phyloP scores from a whole-genome alignment of 108 stramenopile species.

The Cyclostephanos tholiformis region DNA sequence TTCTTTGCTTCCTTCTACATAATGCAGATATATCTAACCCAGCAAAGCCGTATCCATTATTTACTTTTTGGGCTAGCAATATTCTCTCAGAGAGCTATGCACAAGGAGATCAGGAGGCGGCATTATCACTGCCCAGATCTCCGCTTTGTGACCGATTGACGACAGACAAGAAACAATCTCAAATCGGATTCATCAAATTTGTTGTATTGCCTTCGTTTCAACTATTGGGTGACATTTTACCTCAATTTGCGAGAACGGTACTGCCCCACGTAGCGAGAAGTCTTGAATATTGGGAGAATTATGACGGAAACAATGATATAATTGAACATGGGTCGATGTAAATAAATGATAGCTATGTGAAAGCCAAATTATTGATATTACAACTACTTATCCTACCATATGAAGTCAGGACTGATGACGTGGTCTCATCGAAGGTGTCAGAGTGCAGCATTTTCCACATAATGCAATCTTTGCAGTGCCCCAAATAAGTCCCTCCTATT shows the following conservation, averaged over 20 bases:
- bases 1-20: conserved; percentile 64
- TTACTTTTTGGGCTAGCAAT: conserved; percentile 64
- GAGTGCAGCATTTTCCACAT: too few relatives aligned
- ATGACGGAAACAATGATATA: neutral
- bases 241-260: conserved; percentile 22
- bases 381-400: neutral
- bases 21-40: conserved; percentile 80
- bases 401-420: too few relatives aligned
- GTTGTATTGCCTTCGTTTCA: conserved; percentile 73
- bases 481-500: neutral
- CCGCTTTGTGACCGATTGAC: conserved; percentile 71
- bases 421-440: too few relatives aligned
- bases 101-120: conserved; percentile 75
- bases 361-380: neutral
- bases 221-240: conserved; percentile 48
- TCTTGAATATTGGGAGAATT: conserved; percentile 48
- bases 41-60: conserved; percentile 57
- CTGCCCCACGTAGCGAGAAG: conserved; percentile 37
- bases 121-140: conserved; percentile 60
- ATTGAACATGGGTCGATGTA: neutral
- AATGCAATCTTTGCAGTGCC: too few relatives aligned
- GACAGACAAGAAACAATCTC: conserved; percentile 63
- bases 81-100: conserved; percentile 64
- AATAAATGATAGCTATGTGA: neutral
- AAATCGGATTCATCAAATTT: conserved; percentile 87